A percentile compares a stretch with the other conserved stretches of the same genome.
These are phyloP conservation scores for Lasiosphaeria miniovina DNA, from an alignment of 495 filamentous ascomycete species.

Conservation along the genomic window DNA sequence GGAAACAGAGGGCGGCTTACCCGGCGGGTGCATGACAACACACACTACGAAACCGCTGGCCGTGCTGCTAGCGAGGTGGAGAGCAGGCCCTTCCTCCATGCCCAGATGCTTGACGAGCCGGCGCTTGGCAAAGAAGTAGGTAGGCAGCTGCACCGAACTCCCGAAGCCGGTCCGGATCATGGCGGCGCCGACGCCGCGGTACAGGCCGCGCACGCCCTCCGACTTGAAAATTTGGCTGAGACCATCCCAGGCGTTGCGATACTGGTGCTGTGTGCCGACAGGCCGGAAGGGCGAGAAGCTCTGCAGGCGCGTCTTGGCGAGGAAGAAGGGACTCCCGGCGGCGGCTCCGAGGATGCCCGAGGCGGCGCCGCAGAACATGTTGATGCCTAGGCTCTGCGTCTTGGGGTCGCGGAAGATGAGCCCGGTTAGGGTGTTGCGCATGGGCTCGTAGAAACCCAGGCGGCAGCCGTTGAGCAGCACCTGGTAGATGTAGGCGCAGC, in stretches of 20 bases:
- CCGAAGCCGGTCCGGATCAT: conserved; percentile 97
- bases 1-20: conserved; percentile 43
- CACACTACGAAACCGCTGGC: conserved; percentile 95
- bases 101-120: conserved; percentile 73
- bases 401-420: conserved; percentile 65
- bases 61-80: conserved; percentile 86
- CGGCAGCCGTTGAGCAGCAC: conserved; percentile 94
- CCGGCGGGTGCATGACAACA: conserved; percentile 96
- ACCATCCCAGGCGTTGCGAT: conserved; percentile 81
- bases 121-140: conserved; percentile 97
- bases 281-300: conserved; percentile 92
- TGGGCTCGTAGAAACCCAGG: conserved; percentile 95
- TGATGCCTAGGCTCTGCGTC: conserved; percentile 80
- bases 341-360: conserved; percentile 89
- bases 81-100: conserved; percentile 84
- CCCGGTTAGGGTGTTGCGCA: conserved; percentile 64
- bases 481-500: conserved; percentile 95
- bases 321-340: conserved; percentile 91
- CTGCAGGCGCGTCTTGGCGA: conserved; percentile 96
- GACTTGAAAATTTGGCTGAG: conserved; percentile 68
- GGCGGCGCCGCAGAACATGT: conserved; percentile 85
- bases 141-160: conserved; percentile 90
- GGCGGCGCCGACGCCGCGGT: conserved; percentile 86
- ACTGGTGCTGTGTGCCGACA: conserved; percentile 92
- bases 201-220: conserved; percentile 80